Evolutionary conservation across 352 stramenopile species (phyloP).

Genomic region (Phytophthora tubulina): DNA sequence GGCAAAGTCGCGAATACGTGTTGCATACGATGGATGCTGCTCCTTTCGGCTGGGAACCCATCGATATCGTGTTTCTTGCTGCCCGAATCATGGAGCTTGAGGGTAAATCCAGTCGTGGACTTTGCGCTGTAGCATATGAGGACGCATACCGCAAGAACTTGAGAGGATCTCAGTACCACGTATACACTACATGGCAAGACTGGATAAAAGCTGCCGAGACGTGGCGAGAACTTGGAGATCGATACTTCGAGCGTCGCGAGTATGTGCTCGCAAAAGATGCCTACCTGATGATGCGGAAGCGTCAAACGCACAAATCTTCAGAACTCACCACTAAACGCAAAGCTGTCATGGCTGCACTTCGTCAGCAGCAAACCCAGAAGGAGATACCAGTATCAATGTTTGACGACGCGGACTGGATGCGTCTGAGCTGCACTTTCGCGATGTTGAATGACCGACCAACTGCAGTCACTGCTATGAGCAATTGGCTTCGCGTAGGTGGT

Average conservation of each 20-base stretch:
- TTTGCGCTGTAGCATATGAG: constrained; percentile 74
- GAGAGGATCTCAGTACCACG: constrained; percentile 18
- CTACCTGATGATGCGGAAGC: constrained; percentile 68
- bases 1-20: constrained; percentile 75
- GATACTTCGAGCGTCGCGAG: constrained; percentile 56
- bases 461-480: constrained; percentile 36
- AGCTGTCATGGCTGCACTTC: constrained; percentile 37
- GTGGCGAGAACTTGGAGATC: constrained; percentile 63
- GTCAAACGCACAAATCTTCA: constrained; percentile 47
- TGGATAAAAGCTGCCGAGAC: constrained; percentile 64
- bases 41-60: constrained; percentile 58
- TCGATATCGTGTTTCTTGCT: constrained; percentile 71
- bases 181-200: constrained; percentile 56
- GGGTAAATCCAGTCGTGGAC: constrained; percentile 44
- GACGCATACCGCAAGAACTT: constrained; percentile 65
- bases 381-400: constrained; percentile 2
- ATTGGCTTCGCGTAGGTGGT: constrained; percentile 49
- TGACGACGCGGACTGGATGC: constrained; percentile 64
- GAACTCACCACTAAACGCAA: constrained; percentile 48
- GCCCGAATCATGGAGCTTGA: constrained; percentile 71
- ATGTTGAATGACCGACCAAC: constrained; percentile 57
- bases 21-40: constrained; percentile 64
- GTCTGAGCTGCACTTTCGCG: constrained; percentile 54
- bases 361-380: constrained; percentile 20
- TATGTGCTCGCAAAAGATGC: constrained; percentile 72